Conservation (phyloP, 768 basidiomycete species). For the Suillus spraguei region DNA sequence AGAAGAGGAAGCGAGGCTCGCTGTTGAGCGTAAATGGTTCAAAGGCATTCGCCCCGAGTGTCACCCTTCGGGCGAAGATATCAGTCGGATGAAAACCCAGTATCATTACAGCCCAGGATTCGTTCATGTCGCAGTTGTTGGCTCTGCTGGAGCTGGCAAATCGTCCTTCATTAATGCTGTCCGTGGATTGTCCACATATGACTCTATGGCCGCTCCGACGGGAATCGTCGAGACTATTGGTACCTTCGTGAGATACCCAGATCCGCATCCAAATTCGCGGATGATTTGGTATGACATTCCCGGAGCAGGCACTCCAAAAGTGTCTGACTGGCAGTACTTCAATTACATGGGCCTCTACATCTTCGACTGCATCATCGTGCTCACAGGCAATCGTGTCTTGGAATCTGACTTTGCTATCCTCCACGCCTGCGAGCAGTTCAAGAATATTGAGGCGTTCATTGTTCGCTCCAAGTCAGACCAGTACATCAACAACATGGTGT, state of each 20-base stretch:
- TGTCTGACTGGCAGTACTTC: neutral
- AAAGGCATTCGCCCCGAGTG: neutral
- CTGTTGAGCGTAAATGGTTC: neutral
- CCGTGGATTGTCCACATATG: neutral
- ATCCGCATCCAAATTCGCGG: neutral
- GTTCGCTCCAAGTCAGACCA: constrained; percentile 21
- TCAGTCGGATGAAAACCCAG: neutral
- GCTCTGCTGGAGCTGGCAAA: neutral
- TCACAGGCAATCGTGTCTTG: neutral
- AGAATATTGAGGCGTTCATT: constrained; percentile 7
- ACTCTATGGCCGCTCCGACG: neutral
- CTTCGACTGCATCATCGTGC: neutral
- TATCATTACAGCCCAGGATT: neutral
- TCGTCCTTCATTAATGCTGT: neutral
- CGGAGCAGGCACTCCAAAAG: neutral
- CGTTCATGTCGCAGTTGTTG: neutral
- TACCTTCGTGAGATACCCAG: neutral
- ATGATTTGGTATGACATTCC: neutral
- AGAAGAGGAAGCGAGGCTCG: neutral
- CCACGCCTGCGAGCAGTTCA: neutral
- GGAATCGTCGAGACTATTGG: neutral
- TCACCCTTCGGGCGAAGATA: neutral
- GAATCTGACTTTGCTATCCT: neutral
- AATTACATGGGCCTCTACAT: neutral
- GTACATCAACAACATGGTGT: constrained; percentile 17